These are phyloP conservation scores for Ganoderma multipileum DNA, from an alignment of 1,284 basidiomycete species.

Conservation along the genomic window DNA sequence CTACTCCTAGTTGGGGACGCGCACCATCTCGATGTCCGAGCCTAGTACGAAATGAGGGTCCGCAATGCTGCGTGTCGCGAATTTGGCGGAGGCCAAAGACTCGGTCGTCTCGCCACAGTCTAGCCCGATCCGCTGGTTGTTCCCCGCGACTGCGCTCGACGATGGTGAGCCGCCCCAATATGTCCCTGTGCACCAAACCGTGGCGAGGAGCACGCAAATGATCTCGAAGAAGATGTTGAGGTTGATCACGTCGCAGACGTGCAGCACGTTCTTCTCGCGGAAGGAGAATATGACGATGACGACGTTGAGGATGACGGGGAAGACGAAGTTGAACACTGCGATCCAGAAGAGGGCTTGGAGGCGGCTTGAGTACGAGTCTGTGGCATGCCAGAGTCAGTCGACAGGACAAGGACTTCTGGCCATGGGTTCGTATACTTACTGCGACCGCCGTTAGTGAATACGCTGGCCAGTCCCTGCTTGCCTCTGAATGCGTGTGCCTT, in stretches of 20 bases:
- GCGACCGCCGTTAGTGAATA: neutral
- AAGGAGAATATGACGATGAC: conserved; percentile 29
- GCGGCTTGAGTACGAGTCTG: conserved; percentile 6
- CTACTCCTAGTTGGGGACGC: too few relatives aligned
- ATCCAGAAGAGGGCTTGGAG: conserved; percentile 39
- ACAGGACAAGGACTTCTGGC: neutral
- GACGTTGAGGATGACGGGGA: conserved; percentile 39
- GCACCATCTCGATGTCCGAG: too few relatives aligned
- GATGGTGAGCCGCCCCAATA: too few relatives aligned
- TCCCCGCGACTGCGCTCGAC: too few relatives aligned
- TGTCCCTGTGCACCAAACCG: neutral
- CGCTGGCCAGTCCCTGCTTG: too few relatives aligned
- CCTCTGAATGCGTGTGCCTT: too few relatives aligned
- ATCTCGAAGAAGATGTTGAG: conserved; percentile 30
- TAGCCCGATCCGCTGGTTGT: too few relatives aligned
- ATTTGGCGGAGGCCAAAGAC: too few relatives aligned
- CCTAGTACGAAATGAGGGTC: too few relatives aligned
- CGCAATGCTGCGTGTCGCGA: too few relatives aligned
- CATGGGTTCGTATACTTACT: too few relatives aligned
- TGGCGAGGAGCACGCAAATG: conserved; percentile 30
- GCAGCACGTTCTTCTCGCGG: conserved; percentile 10
- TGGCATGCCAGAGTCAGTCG: conserved; percentile 18
- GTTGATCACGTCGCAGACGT: conserved; percentile 21
- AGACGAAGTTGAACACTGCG: conserved; percentile 39
- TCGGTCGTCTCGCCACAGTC: too few relatives aligned